These are phyloP conservation scores for Oropetium thomaeum DNA, from an alignment of 176 grass and related monocot genomes.

Conservation along the genomic window DNA sequence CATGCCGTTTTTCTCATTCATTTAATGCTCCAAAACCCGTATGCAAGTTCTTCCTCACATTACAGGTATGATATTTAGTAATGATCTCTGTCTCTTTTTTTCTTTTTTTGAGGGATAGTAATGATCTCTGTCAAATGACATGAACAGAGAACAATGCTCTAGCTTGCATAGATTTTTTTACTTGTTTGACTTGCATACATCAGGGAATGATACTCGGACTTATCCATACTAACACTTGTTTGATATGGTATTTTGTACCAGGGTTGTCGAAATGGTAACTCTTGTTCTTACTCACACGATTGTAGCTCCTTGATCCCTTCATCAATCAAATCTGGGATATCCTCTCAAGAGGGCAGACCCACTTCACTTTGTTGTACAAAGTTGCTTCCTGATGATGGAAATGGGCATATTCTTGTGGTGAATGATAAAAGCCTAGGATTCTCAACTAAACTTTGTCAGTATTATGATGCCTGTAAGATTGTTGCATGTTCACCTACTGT, in stretches of 20 bases:
- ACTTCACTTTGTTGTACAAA: constrained; percentile 40
- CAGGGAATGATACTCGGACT: not conserved
- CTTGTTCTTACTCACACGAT: constrained; percentile 72
- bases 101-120: too few relatives aligned
- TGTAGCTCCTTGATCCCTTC: constrained; percentile 17
- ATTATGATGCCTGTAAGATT: constrained; percentile 64
- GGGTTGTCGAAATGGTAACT: constrained; percentile 77
- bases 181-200: not conserved
- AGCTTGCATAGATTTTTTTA: not conserved
- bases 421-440: constrained; percentile 65
- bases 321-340: constrained; percentile 35
- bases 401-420: constrained; percentile 62
- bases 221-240: not conserved
- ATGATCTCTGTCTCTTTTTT: not conserved
- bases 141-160: not conserved
- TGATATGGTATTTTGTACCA: constrained; percentile 35
- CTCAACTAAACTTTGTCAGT: constrained; percentile 52
- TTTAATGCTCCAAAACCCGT: constrained; percentile 47
- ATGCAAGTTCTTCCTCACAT: constrained; percentile 84
- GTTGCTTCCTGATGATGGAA: constrained; percentile 34
- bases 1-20: constrained; percentile 84
- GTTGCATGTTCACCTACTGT: constrained; percentile 49
- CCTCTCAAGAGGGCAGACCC: constrained; percentile 54
- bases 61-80: constrained; percentile 53
- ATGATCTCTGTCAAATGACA: not conserved